Conservation (phyloP, 2,329 filamentous ascomycete genomes). For the Penicillium sp. region DNA sequence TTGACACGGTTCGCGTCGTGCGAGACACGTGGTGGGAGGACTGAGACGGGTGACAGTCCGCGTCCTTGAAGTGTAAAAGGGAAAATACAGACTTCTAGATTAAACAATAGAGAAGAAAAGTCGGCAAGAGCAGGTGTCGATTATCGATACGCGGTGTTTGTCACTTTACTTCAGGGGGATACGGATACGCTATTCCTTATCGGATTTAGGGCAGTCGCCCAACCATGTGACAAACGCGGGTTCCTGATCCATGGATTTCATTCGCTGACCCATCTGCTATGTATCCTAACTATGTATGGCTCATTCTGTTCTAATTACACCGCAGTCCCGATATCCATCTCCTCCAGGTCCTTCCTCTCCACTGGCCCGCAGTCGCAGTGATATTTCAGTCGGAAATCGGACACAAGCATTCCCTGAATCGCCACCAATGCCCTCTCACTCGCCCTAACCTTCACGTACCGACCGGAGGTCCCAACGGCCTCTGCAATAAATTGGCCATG, state of each 20-base stretch:
- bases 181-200: conserved; percentile 10
- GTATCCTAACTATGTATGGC: no score
- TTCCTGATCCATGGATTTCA: conserved; percentile 6
- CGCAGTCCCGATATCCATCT: conserved; percentile 27
- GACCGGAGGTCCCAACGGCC: conserved; percentile 57
- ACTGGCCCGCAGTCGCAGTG: conserved; percentile 57
- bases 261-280: no score
- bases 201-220: conserved; percentile 14
- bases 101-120: conserved; percentile 14
- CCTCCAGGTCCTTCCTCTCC: conserved; percentile 7
- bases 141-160: conserved; percentile 21
- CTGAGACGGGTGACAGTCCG: conserved; percentile 3
- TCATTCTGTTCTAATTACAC: conserved; percentile 17
- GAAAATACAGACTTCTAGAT: conserved; percentile 13
- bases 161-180: conserved; percentile 26
- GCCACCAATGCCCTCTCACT: conserved; percentile 39
- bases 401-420: conserved; percentile 49
- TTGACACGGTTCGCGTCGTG: conserved; percentile 20
- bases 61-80: not conserved
- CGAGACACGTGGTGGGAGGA: not conserved
- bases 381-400: conserved; percentile 58
- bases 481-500: conserved; percentile 66
- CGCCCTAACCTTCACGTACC: conserved; percentile 65
- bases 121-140: conserved; percentile 2
- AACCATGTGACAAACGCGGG: conserved; percentile 20